phyloP scores from a whole-genome alignment of 164 flowering plant genomes.

The Cinnamomum chago region DNA sequence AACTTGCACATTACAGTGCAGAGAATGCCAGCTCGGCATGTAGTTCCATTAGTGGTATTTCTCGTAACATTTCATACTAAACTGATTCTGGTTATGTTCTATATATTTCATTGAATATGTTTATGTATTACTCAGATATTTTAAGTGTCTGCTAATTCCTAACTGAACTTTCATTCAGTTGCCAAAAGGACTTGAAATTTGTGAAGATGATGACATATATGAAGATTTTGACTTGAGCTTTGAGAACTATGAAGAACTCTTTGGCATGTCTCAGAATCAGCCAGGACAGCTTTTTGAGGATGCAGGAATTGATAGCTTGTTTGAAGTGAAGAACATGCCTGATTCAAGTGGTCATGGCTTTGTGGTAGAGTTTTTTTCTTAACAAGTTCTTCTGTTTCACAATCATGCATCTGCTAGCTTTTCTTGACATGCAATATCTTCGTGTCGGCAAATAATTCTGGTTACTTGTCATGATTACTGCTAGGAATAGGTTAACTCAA shows the following conservation, averaged over 20 bases:
- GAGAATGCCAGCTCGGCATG: background rate
- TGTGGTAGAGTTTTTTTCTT: conserved; percentile 43
- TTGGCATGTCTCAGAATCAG: conserved; percentile 54
- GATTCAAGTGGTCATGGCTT: conserved; percentile 47
- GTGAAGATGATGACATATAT: conserved; percentile 52
- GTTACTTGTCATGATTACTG: background rate
- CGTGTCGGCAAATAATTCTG: background rate
- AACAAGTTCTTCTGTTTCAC: background rate
- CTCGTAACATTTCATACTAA: background rate
- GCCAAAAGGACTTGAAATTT: conserved; percentile 34
- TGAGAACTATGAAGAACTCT: conserved; percentile 86
- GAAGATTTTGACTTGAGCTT: conserved; percentile 66
- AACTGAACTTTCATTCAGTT: conserved; percentile 33
- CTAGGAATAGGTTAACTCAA: background rate
- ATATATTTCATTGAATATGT: background rate
- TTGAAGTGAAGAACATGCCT: conserved; percentile 52
- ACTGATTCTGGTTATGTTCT: background rate
- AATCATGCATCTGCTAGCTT: background rate
- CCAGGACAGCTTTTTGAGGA: conserved; percentile 64
- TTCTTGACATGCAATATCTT: background rate
- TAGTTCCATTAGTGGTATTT: background rate
- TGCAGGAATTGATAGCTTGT: conserved; percentile 74
- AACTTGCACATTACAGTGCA: too few species aligned
- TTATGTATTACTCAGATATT: background rate
- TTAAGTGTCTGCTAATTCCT: background rate